Conservation (phyloP, 2,329 filamentous ascomycete genomes). For the Escovopsis sp. region DNA sequence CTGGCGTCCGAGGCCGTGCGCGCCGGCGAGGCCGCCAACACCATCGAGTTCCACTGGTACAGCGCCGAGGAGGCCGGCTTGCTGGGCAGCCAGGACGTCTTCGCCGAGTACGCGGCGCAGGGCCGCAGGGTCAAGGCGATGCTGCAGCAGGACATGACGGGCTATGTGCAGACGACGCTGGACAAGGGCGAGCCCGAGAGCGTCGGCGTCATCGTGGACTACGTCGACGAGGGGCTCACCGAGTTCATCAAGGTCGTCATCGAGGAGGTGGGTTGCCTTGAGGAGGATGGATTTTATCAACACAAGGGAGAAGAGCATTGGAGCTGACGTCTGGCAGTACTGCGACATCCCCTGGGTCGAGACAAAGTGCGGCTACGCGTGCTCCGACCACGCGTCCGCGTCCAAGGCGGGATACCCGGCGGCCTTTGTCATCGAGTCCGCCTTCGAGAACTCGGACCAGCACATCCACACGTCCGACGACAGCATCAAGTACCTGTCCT, state of each 20-base stretch:
- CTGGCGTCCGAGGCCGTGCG: conserved; percentile 57
- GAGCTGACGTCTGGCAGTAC: conserved; percentile 37
- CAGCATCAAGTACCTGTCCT: conserved; percentile 56
- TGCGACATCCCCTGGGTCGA: conserved; percentile 77
- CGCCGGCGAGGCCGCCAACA: conserved; percentile 62
- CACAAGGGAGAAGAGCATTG: no score
- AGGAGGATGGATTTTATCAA: no score
- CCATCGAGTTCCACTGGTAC: conserved; percentile 95
- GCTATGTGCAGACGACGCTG: conserved; percentile 68
- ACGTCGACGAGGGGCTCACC: conserved; percentile 68
- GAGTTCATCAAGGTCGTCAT: conserved; percentile 84
- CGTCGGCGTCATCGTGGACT: conserved; percentile 88
- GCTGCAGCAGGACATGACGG: conserved; percentile 98
- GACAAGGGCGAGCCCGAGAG: conserved; percentile 71
- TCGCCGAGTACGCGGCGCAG: conserved; percentile 60
- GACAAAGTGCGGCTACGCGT: conserved; percentile 81
- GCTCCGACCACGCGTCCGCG: conserved; percentile 60
- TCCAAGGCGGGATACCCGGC: conserved; percentile 61
- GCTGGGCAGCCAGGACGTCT: conserved; percentile 80
- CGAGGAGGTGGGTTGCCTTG: conserved; percentile 27
- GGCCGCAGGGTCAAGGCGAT: conserved; percentile 77
- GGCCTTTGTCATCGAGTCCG: conserved; percentile 62
- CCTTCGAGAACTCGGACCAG: conserved; percentile 50
- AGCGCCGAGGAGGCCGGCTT: conserved; percentile 80
- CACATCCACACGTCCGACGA: conserved; percentile 60